Percentiles rank a stretch among this genome's conserved stretches.
These are phyloP conservation scores for Cystobasidiaceae sp. DNA, from an alignment of 1,284 basidiomycete species.

Conservation along the genomic window DNA sequence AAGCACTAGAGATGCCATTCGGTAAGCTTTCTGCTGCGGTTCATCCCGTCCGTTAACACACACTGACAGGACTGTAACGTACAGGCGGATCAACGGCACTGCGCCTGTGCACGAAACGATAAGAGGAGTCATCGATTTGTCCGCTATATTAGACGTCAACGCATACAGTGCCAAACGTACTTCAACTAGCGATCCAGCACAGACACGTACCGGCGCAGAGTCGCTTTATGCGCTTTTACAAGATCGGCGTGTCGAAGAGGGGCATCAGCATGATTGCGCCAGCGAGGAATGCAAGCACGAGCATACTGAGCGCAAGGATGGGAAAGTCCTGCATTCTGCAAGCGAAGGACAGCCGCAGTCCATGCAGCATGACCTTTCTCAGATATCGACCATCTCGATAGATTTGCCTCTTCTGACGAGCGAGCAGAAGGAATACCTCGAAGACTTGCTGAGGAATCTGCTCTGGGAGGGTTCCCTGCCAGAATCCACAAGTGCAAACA, in stretches of 20 bases:
- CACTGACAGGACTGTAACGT: neutral
- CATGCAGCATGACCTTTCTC: slow-evolving; percentile 41
- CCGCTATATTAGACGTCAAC: slow-evolving; percentile 67
- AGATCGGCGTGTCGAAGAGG: neutral
- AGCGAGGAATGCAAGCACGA: slow-evolving; percentile 48
- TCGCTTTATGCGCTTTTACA: neutral
- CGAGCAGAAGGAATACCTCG: slow-evolving; percentile 48
- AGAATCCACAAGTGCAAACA: too few relatives aligned
- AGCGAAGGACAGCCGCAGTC: too few relatives aligned
- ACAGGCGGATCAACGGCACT: slow-evolving; percentile 65
- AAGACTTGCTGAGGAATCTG: slow-evolving; percentile 68
- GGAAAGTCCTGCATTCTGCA: too few relatives aligned
- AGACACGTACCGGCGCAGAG: neutral
- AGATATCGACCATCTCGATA: slow-evolving; percentile 18
- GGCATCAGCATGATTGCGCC: neutral
- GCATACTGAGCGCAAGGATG: too few relatives aligned
- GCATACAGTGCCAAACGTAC: slow-evolving; percentile 58
- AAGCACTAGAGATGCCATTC: slow-evolving; percentile 57
- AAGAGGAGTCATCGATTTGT: slow-evolving; percentile 61
- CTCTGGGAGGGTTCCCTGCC: slow-evolving; percentile 62
- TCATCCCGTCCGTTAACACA: neutral
- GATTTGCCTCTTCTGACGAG: slow-evolving; percentile 2
- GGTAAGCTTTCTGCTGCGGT: slow-evolving; percentile 34
- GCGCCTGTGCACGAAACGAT: slow-evolving; percentile 66
- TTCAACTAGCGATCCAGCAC: slow-evolving; percentile 10